Base-by-base conservation (phyloP, 2,329 filamentous ascomycete species). In the Bipolaris sorokiniana region DNA sequence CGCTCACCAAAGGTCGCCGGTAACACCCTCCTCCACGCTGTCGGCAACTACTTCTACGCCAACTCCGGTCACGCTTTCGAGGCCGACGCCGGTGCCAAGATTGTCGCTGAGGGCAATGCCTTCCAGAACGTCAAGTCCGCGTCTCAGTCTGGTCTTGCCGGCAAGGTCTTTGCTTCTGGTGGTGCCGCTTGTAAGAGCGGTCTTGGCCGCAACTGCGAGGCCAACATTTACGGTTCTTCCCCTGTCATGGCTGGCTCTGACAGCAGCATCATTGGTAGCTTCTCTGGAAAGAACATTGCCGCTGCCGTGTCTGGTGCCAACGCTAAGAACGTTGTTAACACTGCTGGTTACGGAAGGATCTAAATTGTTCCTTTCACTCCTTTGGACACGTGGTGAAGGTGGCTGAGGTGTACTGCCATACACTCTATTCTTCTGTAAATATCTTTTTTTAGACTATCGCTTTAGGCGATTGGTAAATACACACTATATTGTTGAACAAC, bases 1-100 rank as follows among this genome's bases (percentile, higher is more conserved):
- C 84, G 85, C 51, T 77, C 78, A 11, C 85, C 84, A 64, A 86
- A 87, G 77, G 77, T 87, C 20, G 77, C 74, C 53, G 79, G 78
- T 18, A 83, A 83, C 71, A 84, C 84, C 52, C 79, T 86, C 42
- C 76, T 87, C 51, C 85, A 88, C 73, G 83, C 82, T 40, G 83
- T 86, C 70, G 87, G 86, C 82, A 87, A 87, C 80, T 86, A 83
- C 80, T 86, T 80, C 77, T 79, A 84, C 69, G 78, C 81, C 67
- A 83, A 81, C 72, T 70, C 74, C 18, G 82, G 82, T 47, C 85
- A 87, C 74, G 82, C 84, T n/a, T 86, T 87, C 69, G 85, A 86
- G 61, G 71, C 70, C 51, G 74, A 70, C 59, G 58, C 68, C 46
- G 77, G 75, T 38, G 65, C 68, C 49, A 66, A 64, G 59, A 79